Base-by-base conservation (phyloP, 2,329 filamentous ascomycete species). In the Xylariaceae sp. region DNA sequence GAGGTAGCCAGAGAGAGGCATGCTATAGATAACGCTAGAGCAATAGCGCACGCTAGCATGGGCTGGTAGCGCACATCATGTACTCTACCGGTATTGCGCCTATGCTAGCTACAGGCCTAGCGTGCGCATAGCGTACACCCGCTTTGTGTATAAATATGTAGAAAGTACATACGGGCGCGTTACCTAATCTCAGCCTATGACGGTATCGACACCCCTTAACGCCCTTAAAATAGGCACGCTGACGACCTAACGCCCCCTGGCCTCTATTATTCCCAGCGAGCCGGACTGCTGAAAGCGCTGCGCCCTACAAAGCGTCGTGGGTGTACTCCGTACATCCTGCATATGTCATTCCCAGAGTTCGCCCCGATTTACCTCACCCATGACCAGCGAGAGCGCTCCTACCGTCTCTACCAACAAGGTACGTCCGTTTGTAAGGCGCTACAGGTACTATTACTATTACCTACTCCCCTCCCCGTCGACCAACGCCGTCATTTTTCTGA, bases 401-500 rank as follows among this genome's bases (percentile, higher is more conserved):
- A 30, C 23, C 23, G 23, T 30, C 11, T 30, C 11, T 41, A 45
- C 41, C 41, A 45, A 45, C 41, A 15, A n/a, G 41, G 41, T 45
- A 45, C 41, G 10, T 45, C 5, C 41, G 13, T 41, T 45, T 45
- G 41, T 45, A 45, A 45, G 13, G 41, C 41, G 5, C 59, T 47
- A 54, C 52, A 58, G 56, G 51, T 58, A 41, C 9, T 13, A 13
- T 9, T 41, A 13, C 37, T 41, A 41, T 41, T 41, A 41, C 37
- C 59, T 51, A 51, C 58, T 57, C 56, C 62, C 51, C 45, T 52
- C 61, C 61, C 56, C 18, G 51, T 18, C 60, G 51, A 58, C 52
- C 55, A 55, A 59, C 57, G 48, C 58, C 60, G 56, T 62, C 55
- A 48, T 34, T 56, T 62, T 63, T 62, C 58, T 51, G 61, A 23